A percentile compares a stretch with the other conserved stretches of the same genome.
These are phyloP conservation scores for Diaporthe caulivora DNA, from an alignment of 2,329 filamentous ascomycete genomes.

Conservation along the genomic window DNA sequence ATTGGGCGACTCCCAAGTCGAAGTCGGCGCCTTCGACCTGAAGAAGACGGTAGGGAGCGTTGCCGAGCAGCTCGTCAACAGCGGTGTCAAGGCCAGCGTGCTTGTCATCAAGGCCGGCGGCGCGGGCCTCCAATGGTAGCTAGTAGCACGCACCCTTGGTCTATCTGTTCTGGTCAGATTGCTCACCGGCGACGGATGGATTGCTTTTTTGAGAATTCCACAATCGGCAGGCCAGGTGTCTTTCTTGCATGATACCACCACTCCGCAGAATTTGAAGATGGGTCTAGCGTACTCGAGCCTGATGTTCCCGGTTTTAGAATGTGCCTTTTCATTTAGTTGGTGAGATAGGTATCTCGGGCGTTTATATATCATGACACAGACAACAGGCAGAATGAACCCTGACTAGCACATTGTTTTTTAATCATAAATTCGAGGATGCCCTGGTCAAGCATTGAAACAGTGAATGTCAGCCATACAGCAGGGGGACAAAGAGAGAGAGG, in stretches of 20 bases:
- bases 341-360: neutral
- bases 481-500: too few relatives aligned
- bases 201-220: neutral
- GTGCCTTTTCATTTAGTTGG: neutral
- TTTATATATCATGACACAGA: neutral
- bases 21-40: conserved; percentile 53
- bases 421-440: neutral
- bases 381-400: neutral
- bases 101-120: conserved; percentile 45
- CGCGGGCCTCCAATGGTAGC: conserved; percentile 25
- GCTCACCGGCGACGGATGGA: neutral
- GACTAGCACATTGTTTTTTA: neutral
- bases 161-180: neutral
- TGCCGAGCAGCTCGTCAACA: conserved; percentile 70
- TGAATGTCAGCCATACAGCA: neutral
- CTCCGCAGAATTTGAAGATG: neutral
- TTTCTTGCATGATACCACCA: neutral
- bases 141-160: neutral
- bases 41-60: conserved; percentile 69
- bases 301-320: neutral
- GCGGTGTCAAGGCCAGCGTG: conserved; percentile 70
- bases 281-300: neutral
- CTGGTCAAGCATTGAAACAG: neutral
- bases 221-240: neutral
- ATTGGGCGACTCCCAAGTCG: conserved; percentile 43